Evolutionary conservation across 2,329 filamentous ascomycete species (phyloP).

Genomic region (Ceratocystiopsis sp.): DNA sequence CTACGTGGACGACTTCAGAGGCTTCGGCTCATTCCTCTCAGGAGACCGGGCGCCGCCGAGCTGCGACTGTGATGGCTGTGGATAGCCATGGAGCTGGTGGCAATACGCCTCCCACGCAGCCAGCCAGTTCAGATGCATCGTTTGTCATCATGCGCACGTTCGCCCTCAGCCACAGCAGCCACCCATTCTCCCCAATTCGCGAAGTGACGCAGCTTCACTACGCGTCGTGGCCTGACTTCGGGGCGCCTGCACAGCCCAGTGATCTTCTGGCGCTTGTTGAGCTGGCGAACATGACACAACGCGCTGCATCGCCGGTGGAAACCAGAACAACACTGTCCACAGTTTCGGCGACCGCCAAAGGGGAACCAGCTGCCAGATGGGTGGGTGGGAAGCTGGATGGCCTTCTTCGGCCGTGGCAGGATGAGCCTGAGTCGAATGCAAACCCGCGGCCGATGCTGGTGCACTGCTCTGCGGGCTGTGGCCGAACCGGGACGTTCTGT

Average conservation of each 20-base stretch:
- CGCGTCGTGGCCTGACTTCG: slow-evolving; percentile 93
- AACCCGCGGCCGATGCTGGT: slow-evolving; percentile 60
- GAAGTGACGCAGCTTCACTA: slow-evolving; percentile 94
- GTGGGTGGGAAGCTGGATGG: slow-evolving; percentile 4
- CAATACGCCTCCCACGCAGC: no score
- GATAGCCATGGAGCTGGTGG: slow-evolving; percentile 9
- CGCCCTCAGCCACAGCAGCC: slow-evolving; percentile 55
- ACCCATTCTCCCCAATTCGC: slow-evolving; percentile 71
- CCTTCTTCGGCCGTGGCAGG: slow-evolving; percentile 28
- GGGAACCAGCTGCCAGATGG: neutral
- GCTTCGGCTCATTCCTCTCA: neutral
- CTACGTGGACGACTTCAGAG: no score
- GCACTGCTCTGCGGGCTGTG: slow-evolving; percentile 91
- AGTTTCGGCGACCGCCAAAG: neutral
- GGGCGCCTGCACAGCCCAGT: slow-evolving; percentile 71
- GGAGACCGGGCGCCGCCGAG: slow-evolving; percentile 2
- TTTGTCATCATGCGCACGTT: slow-evolving; percentile 79
- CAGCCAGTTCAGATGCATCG: slow-evolving; percentile 34
- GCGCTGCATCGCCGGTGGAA: slow-evolving; percentile 19
- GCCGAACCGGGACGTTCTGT: slow-evolving; percentile 89
- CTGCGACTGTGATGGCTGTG: slow-evolving; percentile 22
- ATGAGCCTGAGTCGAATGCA: slow-evolving; percentile 40
- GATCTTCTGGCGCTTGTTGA: slow-evolving; percentile 84
- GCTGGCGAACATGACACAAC: slow-evolving; percentile 62
- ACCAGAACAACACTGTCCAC: neutral